phyloP scores from a whole-genome alignment of 129 eudicot species.

The Sambucus nigra region DNA sequence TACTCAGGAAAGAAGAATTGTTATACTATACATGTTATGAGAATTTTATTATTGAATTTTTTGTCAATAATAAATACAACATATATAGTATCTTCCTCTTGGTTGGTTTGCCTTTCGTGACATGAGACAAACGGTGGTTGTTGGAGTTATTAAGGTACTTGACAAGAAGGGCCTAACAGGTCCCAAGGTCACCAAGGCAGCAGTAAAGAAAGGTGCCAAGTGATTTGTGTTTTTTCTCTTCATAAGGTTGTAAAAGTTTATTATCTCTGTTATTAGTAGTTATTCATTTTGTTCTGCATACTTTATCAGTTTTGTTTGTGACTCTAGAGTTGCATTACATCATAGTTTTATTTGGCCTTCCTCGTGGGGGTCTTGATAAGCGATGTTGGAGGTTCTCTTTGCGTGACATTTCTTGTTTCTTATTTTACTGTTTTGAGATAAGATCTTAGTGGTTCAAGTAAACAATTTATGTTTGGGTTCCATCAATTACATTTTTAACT shows the following conservation, averaged over 20 bases:
- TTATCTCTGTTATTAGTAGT: neutral
- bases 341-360: too few species aligned
- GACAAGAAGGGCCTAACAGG: slow-evolving; percentile 8
- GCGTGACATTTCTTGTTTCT: neutral
- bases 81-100: slow-evolving; percentile 11
- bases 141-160: slow-evolving; percentile 8
- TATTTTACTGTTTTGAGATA: neutral
- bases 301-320: neutral
- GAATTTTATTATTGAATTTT: too few species aligned
- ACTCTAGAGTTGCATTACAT: neutral
- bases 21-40: too few species aligned
- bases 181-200: slow-evolving; percentile 12
- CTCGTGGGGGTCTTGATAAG: neutral
- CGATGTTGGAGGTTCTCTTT: neutral
- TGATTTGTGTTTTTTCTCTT: neutral
- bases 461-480: neutral
- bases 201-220: slow-evolving; percentile 8
- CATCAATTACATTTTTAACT: too few species aligned
- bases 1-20: too few species aligned
- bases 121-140: slow-evolving; percentile 14
- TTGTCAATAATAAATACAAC: too few species aligned
- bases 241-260: neutral
- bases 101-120: slow-evolving; percentile 12
- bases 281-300: neutral
- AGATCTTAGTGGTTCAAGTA: neutral